Percentiles rank a stretch among this genome's conserved stretches.
Conservation (phyloP, 2,329 filamentous ascomycete species). For the Ceratocystis harringtonii region DNA sequence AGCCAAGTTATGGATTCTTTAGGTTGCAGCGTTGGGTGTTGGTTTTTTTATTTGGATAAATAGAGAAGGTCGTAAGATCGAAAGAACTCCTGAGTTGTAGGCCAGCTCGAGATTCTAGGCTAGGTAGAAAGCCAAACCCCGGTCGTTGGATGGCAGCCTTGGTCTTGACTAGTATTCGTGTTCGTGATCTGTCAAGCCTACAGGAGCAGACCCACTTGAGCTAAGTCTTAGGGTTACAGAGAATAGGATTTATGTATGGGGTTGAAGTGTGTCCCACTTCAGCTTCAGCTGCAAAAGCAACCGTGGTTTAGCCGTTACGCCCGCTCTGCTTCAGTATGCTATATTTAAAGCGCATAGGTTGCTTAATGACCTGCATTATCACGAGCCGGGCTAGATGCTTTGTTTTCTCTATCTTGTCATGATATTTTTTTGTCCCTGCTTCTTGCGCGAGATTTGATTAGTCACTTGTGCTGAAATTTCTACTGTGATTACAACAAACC, state of each 20-base stretch:
- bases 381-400: not conserved
- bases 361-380: not conserved
- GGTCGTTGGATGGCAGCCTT: not conserved
- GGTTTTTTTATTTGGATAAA: not conserved
- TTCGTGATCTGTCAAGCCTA: not conserved
- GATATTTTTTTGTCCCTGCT: not conserved
- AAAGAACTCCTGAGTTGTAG: not conserved
- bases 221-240: not conserved
- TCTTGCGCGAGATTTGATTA: not conserved
- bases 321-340: not conserved
- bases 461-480: not conserved
- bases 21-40: not conserved
- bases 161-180: not conserved
- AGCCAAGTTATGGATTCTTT: not conserved
- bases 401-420: not conserved
- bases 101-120: not conserved
- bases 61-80: not conserved
- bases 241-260: not conserved
- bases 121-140: not conserved
- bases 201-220: not conserved
- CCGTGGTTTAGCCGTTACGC: not conserved
- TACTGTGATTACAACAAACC: not conserved
- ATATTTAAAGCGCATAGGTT: constrained; percentile 1
- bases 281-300: too few species aligned
- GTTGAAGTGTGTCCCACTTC: not conserved